Evolutionary conservation across 2,329 filamentous ascomycete genomes (phyloP).

Genomic region (Venturia carpophila): DNA sequence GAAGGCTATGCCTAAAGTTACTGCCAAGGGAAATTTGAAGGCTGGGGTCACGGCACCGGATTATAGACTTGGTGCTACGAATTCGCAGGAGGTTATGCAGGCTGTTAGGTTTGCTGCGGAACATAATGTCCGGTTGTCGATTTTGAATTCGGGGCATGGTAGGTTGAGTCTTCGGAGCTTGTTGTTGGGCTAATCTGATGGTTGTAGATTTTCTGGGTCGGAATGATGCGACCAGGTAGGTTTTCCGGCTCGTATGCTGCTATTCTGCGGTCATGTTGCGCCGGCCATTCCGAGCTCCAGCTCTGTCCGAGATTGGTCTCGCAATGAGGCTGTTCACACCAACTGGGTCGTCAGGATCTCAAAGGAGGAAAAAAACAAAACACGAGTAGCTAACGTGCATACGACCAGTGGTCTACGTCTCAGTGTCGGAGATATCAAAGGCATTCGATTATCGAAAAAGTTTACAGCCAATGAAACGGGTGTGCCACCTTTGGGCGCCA

Average conservation of each 20-base stretch:
- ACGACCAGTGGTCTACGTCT: conserved; percentile 8
- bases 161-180: background rate
- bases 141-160: conserved; percentile 17
- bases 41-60: conserved; percentile 2
- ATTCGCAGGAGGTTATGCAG: conserved; percentile 12
- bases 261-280: no score
- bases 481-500: conserved; percentile 2
- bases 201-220: background rate
- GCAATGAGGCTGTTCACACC: background rate
- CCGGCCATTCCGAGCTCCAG: background rate
- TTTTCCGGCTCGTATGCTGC: background rate
- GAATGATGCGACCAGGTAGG: conserved; percentile 10
- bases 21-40: background rate
- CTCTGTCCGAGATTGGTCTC: background rate
- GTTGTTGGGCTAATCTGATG: background rate
- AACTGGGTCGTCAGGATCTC: background rate
- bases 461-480: conserved; percentile 6
- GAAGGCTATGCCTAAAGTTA: conserved; percentile 8
- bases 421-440: conserved; percentile 10
- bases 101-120: conserved; percentile 17
- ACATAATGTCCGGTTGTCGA: conserved; percentile 14
- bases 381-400: background rate
- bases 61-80: conserved; percentile 7
- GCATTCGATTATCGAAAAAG: conserved; percentile 3
- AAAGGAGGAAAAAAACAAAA: no score